Base-by-base conservation (phyloP, 2,329 filamentous ascomycete genomes). In the Alternaria triticimaculans region DNA sequence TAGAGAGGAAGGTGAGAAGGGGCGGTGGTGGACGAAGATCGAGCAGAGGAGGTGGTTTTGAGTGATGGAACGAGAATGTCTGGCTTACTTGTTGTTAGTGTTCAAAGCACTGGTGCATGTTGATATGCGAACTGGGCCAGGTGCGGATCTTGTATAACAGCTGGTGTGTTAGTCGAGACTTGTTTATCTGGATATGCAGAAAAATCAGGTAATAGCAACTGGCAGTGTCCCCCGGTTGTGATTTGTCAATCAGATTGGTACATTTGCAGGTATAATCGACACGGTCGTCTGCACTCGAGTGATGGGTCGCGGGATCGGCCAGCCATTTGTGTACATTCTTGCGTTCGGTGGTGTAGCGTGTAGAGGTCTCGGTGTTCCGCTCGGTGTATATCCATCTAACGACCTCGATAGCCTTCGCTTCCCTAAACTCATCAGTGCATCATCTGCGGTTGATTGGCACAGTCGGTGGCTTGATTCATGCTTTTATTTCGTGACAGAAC, bases 1-100 rank as follows among this genome's bases (percentile, higher is more conserved):
- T 8, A 77, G 82, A 54, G 82, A 83, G 68, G 82, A 84, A 62
- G 69, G 77, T 3, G 82, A 84, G 72, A 68, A 65, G 53, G 76
- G 76, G 46, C 73, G 82, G 60, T 78, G 80, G 70, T 79, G 72
- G 75, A 72, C 74, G 21, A 85, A 85, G 73, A 63, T 84, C 64
- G 79, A 81, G 60, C 66, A 62, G 20, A 76, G 83, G 66, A 60
- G 79, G 56, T 85, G 83, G 83, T 85, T 85, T 65, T 84, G 63
- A 69, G 48, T 43, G 23, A n/a, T 20, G 14, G n/a, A 26, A 14
- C 20, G 12, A 49, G 23, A 15, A 10, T 3, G 25, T 59, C 2
- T 45, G n/a, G 8, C 5, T 12, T 30, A 23, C 7, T 44, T 49
- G 33, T 6, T 21, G n/a, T 55, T 10, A 10, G 14, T 15, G 37